A percentile compares a stretch with the other conserved stretches of the same genome.
Evolutionary conservation across 352 stramenopile genomes (phyloP).

Genomic region (Phytopythium kandeliae): DNA sequence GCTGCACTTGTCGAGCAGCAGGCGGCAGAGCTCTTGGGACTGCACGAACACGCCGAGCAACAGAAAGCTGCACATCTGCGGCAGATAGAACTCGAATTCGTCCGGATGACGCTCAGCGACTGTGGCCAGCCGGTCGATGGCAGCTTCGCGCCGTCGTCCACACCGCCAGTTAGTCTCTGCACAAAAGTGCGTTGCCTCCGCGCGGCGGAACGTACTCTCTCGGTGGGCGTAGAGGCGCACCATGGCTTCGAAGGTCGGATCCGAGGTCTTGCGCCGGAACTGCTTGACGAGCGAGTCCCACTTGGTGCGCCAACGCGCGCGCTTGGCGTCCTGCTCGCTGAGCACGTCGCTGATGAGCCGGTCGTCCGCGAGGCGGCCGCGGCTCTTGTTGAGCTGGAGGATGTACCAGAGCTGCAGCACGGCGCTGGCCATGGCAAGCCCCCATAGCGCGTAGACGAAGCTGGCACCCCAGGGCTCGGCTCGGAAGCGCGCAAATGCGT

Average conservation of each 20-base stretch:
- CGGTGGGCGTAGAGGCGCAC: constrained; percentile 81
- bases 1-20: constrained; percentile 77
- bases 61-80: constrained; percentile 81
- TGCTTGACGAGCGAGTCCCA: constrained; percentile 73
- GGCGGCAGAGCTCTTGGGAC: constrained; percentile 55
- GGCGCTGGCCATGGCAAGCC: constrained; percentile 39
- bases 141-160: constrained; percentile 11
- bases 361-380: constrained; percentile 52
- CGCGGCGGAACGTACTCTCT: constrained; percentile 24
- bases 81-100: constrained; percentile 83
- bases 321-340: constrained; percentile 39
- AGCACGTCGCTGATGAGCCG: constrained; percentile 60
- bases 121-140: constrained; percentile 40
- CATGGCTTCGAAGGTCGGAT: constrained; percentile 78
- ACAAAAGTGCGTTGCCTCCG: too few relatives aligned
- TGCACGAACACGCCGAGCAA: constrained; percentile 59
- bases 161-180: not conserved
- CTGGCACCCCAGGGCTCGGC: constrained; percentile 32
- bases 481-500: constrained; percentile 44
- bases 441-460: constrained; percentile 55
- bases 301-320: constrained; percentile 59
- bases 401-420: constrained; percentile 71
- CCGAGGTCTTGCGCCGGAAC: constrained; percentile 48
- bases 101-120: constrained; percentile 50
- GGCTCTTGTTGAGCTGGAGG: constrained; percentile 71